Evolutionary conservation across 495 filamentous ascomycete genomes (phyloP).

Genomic region (Podospora bellae-mahoneyi): DNA sequence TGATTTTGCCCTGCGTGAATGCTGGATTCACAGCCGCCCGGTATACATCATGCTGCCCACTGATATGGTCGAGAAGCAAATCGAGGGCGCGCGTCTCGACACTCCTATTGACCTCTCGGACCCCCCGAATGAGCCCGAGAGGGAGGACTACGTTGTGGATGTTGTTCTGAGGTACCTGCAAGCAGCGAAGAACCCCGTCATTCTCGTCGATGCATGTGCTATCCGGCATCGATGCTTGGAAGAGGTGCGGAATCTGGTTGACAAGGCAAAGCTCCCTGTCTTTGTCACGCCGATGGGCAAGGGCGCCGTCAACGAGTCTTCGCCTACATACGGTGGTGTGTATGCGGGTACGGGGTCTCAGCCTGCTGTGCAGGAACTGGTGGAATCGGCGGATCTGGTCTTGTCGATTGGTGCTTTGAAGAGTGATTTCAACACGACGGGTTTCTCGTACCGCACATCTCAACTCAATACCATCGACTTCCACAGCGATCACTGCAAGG

Average conservation of each 20-base stretch:
- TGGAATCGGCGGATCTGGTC: constrained; percentile 80
- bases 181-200: constrained; percentile 70
- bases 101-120: constrained; percentile 64
- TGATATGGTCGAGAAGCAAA: constrained; percentile 76
- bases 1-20: constrained; percentile 76
- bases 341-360: constrained; percentile 81
- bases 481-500: constrained; percentile 71
- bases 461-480: constrained; percentile 85
- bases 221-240: constrained; percentile 72
- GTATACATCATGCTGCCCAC: constrained; percentile 86
- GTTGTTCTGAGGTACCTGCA: constrained; percentile 74
- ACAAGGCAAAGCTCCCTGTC: constrained; percentile 71
- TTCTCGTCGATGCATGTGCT: constrained; percentile 89
- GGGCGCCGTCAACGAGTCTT: constrained; percentile 75
- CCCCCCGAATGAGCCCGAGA: constrained; percentile 63
- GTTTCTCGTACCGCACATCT: constrained; percentile 80
- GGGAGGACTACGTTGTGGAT: constrained; percentile 80
- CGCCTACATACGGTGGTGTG: constrained; percentile 75
- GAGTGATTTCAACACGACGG: constrained; percentile 88
- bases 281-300: constrained; percentile 95
- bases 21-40: constrained; percentile 68
- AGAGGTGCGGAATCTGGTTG: constrained; percentile 74
- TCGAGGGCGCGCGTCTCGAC: constrained; percentile 65
- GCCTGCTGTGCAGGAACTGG: constrained; percentile 62
- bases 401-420: constrained; percentile 76